Evolutionary conservation across 1,284 basidiomycete species (phyloP).

Genomic region (Irpex rosettiformis): DNA sequence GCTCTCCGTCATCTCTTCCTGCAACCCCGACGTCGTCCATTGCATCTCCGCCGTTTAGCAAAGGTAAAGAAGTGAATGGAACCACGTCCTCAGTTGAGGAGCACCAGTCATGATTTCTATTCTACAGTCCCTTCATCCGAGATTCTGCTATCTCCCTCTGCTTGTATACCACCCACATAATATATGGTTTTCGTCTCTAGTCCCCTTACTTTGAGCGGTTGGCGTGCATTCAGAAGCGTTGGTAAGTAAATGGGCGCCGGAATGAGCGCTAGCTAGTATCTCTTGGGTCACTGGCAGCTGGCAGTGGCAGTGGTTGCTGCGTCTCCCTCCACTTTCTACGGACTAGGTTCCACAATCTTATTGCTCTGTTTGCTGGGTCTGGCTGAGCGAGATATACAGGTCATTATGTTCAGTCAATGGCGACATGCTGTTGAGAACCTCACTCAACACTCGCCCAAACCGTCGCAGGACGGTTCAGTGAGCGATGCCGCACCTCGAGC

Average conservation of each 20-base stretch:
- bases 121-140: too few relatives aligned
- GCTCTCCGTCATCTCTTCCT: conserved; percentile 17
- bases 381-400: not conserved
- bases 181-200: too few relatives aligned
- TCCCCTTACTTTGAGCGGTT: too few relatives aligned
- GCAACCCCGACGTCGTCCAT: conserved; percentile 14
- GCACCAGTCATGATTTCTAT: not conserved
- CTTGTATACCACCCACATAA: too few relatives aligned
- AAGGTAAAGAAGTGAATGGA: conserved; percentile 30
- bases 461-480: conserved; percentile 23
- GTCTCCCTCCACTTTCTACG: not conserved
- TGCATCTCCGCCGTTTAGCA: conserved; percentile 22
- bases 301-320: not conserved
- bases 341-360: not conserved
- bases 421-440: conserved; percentile 30
- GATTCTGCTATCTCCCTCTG: too few relatives aligned
- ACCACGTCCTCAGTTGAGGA: not conserved
- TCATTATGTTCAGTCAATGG: conserved; percentile 25
- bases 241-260: too few relatives aligned
- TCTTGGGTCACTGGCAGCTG: too few relatives aligned
- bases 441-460: conserved; percentile 21
- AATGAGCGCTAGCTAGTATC: too few relatives aligned
- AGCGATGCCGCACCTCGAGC: conserved; percentile 19
- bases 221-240: too few relatives aligned
- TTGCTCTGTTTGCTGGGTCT: not conserved